A percentile compares a stretch with the other conserved stretches of the same genome.
Conservation (phyloP, 2,329 filamentous ascomycete genomes). For the Colletotrichum melonis region DNA sequence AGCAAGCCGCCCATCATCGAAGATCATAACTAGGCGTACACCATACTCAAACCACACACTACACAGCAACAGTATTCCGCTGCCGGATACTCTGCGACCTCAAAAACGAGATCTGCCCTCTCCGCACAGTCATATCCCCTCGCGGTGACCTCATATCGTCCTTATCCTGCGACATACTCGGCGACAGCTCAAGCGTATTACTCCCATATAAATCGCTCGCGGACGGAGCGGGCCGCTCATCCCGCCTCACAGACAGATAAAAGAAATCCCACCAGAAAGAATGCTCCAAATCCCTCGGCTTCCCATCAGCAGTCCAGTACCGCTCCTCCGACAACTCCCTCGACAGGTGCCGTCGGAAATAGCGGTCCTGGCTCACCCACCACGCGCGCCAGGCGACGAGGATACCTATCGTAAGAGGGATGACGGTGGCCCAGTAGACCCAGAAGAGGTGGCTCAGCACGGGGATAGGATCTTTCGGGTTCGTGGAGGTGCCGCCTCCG, state of each 20-base stretch:
- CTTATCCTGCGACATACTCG: constrained; percentile 25
- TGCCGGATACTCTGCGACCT: constrained; percentile 30
- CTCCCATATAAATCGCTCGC: constrained; percentile 9
- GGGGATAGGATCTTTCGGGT: constrained; percentile 40
- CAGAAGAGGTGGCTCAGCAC: constrained; percentile 55
- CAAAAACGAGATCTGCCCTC: constrained; percentile 29
- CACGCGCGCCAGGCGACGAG: constrained; percentile 56
- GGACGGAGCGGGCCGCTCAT: constrained; percentile 39
- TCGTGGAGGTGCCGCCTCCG: constrained; percentile 28
- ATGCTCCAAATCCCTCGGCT: constrained; percentile 53
- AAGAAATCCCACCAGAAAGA: constrained; percentile 58
- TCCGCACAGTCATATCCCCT: constrained; percentile 17
- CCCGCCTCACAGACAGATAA: constrained; percentile 49
- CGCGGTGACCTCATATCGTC: constrained; percentile 30
- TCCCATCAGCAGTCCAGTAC: constrained; percentile 59
- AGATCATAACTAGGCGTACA: neutral
- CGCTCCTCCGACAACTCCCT: constrained; percentile 59
- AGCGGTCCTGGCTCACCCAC: constrained; percentile 60
- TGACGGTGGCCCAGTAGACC: constrained; percentile 58
- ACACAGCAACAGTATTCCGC: constrained; percentile 26
- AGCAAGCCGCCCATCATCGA: neutral
- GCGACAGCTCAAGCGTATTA: constrained; percentile 20
- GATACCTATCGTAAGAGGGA: constrained; percentile 56
- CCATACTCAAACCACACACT: neutral
- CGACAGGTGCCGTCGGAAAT: constrained; percentile 57